These are phyloP conservation scores for Tillandsia leiboldiana DNA, from an alignment of 176 grass and related monocot genomes.

Conservation along the genomic window DNA sequence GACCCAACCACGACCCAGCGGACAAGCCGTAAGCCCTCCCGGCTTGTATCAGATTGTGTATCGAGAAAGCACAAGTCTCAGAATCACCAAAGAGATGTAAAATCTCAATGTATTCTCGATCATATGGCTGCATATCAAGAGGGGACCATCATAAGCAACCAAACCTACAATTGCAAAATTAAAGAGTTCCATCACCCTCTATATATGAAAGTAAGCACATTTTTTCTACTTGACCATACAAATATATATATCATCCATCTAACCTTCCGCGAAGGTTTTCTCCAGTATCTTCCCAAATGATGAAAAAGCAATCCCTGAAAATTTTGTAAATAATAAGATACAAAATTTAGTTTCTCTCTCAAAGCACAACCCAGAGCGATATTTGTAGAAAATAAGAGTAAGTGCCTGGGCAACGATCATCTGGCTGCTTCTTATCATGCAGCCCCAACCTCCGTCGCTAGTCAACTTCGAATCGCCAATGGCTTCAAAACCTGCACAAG, in stretches of 20 bases:
- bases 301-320: conserved; percentile 78
- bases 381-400: not conserved
- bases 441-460: conserved; percentile 85
- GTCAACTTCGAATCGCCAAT: conserved; percentile 64
- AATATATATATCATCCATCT: not conserved
- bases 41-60: conserved; percentile 89
- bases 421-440: conserved; percentile 99
- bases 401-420: conserved; percentile 90
- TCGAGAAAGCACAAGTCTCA: conserved; percentile 55
- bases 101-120: conserved; percentile 60
- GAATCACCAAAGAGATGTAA: conserved; percentile 87
- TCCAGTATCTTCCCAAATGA: conserved; percentile 91
- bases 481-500: conserved; percentile 50
- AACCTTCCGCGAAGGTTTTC: conserved; percentile 70
- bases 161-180: conserved; percentile 31
- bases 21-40: conserved; percentile 72
- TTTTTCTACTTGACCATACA: not conserved
- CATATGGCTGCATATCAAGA: conserved; percentile 91
- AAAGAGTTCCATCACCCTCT: conserved; percentile 28
- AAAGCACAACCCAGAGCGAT: not conserved
- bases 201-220: not conserved
- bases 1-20: conserved; percentile 87
- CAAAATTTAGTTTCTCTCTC: not conserved
- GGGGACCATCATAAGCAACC: conserved; percentile 50
- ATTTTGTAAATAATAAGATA: conserved; percentile 13